Base-by-base conservation (phyloP, 345 rosid species). In the Bruguiera gymnorhiza region DNA sequence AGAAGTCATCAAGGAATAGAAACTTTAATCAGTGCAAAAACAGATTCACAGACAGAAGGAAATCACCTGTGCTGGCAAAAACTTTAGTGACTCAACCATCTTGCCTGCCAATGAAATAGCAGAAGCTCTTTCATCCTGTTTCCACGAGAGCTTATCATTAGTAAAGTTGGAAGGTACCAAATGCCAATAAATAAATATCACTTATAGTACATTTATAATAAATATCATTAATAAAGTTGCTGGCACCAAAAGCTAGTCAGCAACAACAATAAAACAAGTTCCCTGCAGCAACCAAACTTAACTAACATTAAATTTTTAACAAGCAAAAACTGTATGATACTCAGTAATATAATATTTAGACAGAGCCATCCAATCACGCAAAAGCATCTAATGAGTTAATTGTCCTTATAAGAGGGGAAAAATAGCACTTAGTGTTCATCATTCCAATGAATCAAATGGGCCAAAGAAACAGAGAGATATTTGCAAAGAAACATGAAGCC, bases 71-170 rank as follows among this genome's bases (percentile, higher is more conserved):
- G 84, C 84, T 23, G 97, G 90, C 26, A 83, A 78, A 82, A 89
- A 90, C 79, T 96, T 96, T 84, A 90, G 78, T 71, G 93, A 85
- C 78, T 96, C 98, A 56, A 89, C 84, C 97, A 96, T 92, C 82
- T 86, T 90, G 81, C 83, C 77, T 6, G 87, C 99, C 84, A 86
- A 74, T 62, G 95, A 85, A 74, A 79, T 78, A 23, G 99, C 86
- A 79, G 93, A 85, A 54, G 86, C 84, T 84, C 96, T 86, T 71
- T 92, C 98, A 64, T 83, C 96, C 99, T 96, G 82, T 70, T 63
- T 70, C 61, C 30, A 9, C 19, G 59, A 69, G 18, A 66, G 67
- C 60, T 62, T 39, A 61, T 65, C 7, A 61, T 55, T 36, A 43
- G 53, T 30, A 48, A 13, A 13, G 50, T 60, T 11, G 18, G 31